Conservation (phyloP, 2,329 filamentous ascomycete genomes). For the Ophiostoma tasmaniense region DNA sequence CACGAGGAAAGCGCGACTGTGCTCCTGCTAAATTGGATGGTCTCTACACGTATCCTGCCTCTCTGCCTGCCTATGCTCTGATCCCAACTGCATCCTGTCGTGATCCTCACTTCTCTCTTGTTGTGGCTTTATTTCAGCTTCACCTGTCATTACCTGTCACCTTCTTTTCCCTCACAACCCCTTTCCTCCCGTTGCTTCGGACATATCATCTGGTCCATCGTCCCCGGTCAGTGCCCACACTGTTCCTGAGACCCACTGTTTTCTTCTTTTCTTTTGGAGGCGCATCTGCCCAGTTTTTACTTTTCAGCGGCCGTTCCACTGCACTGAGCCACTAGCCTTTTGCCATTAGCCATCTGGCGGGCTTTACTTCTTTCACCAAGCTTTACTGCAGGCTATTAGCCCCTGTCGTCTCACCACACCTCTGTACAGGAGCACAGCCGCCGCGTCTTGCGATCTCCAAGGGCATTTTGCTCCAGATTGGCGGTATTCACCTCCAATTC, state of each 20-base stretch:
- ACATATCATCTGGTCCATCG: neutral
- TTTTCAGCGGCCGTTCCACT: conserved; percentile 1
- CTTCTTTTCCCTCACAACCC: neutral
- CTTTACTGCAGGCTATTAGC: neutral
- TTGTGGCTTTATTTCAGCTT: neutral
- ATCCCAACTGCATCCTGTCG: neutral
- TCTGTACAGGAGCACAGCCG: neutral
- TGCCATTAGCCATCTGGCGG: neutral
- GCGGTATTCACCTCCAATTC: neutral
- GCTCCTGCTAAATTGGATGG: neutral
- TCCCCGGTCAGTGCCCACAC: neutral
- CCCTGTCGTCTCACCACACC: neutral
- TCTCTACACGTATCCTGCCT: neutral
- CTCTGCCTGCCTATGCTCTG: too few species aligned
- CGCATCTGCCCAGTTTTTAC: neutral
- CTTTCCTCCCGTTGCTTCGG: neutral
- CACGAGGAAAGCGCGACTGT: neutral
- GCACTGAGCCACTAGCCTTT: neutral
- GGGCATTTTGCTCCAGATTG: too few species aligned
- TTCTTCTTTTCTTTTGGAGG: neutral
- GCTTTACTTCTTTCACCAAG: neutral
- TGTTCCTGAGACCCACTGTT: conserved; percentile 5
- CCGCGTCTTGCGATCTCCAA: neutral
- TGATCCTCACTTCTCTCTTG: neutral
- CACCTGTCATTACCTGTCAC: neutral